A percentile compares a stretch with the other conserved stretches of the same genome.
These are phyloP conservation scores for Colletotrichum sp. DNA, from an alignment of 2,329 filamentous ascomycete genomes.

Conservation along the genomic window DNA sequence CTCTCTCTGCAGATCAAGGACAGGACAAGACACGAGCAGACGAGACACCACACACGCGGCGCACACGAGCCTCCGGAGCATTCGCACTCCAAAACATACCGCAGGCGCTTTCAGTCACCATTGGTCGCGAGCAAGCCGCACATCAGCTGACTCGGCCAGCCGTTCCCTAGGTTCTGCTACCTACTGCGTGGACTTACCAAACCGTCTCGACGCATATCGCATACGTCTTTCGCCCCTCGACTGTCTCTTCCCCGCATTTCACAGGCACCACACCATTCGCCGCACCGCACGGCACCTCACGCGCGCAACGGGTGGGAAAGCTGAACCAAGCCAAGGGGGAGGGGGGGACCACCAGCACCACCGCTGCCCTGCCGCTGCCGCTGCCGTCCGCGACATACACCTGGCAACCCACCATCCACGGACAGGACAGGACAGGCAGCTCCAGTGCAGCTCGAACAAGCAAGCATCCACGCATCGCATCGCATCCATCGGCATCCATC, in stretches of 20 bases:
- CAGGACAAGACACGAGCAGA: not conserved
- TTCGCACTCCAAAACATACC: not conserved
- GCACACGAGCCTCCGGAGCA: not conserved
- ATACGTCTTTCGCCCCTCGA: not conserved
- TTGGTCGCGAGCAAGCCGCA: not conserved
- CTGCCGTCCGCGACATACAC: not conserved
- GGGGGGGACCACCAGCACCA: not conserved
- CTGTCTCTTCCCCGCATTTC: slow-evolving; percentile 15
- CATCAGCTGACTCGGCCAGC: slow-evolving; percentile 15
- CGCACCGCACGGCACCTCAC: not conserved
- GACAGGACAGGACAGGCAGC: not conserved
- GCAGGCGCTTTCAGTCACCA: not conserved
- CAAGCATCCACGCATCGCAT: not conserved
- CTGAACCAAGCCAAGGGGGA: not conserved
- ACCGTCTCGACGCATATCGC: not conserved
- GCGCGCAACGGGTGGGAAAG: not conserved
- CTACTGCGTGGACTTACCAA: not conserved
- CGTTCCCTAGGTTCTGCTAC: not conserved
- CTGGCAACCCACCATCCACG: not conserved
- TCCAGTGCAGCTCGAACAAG: not conserved
- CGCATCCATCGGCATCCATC: not conserved
- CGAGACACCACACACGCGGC: not conserved
- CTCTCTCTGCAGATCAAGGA: not conserved
- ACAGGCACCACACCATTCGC: not conserved
- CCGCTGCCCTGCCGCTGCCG: not conserved